A percentile compares a stretch with the other conserved stretches of the same genome.
Evolutionary conservation across 768 basidiomycete genomes (phyloP).

Genomic region (Lentinula aciculospora): DNA sequence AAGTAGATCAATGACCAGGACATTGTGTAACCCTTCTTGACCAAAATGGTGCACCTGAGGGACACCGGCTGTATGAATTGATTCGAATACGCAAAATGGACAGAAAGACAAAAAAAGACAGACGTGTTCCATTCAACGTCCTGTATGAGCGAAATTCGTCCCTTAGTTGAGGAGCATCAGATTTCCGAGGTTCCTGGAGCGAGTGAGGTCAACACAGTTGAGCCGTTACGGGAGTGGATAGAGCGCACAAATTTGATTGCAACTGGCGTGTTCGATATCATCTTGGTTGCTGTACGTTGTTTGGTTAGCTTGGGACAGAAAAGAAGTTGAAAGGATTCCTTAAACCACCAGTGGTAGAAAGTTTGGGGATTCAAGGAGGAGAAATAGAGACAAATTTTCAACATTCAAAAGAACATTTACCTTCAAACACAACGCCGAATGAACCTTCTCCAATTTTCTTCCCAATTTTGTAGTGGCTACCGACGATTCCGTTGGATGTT

Average conservation of each 20-base stretch:
- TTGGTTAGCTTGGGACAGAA: slow-evolving; percentile 1
- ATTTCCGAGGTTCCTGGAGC: slow-evolving; percentile 87
- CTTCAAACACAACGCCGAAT: slow-evolving; percentile 98
- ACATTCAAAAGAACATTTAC: slow-evolving; percentile 34
- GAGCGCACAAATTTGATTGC: slow-evolving; percentile 93
- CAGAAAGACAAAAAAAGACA: slow-evolving; percentile 26
- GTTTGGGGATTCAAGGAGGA: not conserved
- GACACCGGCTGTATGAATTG: slow-evolving; percentile 65
- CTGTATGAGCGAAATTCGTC: slow-evolving; percentile 98
- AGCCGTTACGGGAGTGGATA: slow-evolving; percentile 6
- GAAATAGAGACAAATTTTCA: not conserved
- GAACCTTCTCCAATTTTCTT: slow-evolving; percentile 99
- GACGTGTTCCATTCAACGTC: slow-evolving; percentile 86
- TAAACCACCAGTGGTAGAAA: not conserved
- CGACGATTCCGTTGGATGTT: slow-evolving; percentile 69
- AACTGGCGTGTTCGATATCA: slow-evolving; percentile 80
- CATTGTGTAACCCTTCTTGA: slow-evolving; percentile 97
- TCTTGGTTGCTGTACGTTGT: slow-evolving; percentile 62
- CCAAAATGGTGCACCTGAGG: slow-evolving; percentile 99
- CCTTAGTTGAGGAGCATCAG: slow-evolving; percentile 94
- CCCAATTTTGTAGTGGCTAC: slow-evolving; percentile 81
- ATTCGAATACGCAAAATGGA: slow-evolving; percentile 11
- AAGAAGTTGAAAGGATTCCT: not conserved
- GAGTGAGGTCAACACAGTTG: slow-evolving; percentile 9
- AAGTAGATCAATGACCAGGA: slow-evolving; percentile 87